These are phyloP conservation scores for Calycina herbarum DNA, from an alignment of 2,329 filamentous ascomycete species.

Conservation along the genomic window DNA sequence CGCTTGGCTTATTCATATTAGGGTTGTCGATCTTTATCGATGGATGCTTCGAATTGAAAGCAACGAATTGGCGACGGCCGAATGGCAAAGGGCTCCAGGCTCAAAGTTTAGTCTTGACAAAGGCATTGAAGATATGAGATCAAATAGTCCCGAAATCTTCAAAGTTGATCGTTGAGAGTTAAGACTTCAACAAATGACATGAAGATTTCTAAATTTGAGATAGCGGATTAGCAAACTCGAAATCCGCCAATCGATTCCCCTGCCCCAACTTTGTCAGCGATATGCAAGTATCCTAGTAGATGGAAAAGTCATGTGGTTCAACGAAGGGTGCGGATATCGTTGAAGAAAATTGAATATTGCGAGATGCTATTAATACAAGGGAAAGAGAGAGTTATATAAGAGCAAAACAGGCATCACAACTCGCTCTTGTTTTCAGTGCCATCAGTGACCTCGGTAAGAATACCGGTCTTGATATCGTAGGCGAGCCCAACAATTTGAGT, in stretches of 20 bases:
- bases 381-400: neutral
- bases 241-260: neutral
- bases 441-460: slow-evolving; percentile 19
- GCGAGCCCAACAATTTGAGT: slow-evolving; percentile 27
- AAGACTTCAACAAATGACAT: neutral
- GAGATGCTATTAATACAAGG: neutral
- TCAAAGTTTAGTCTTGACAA: neutral
- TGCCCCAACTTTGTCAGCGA: neutral
- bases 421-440: slow-evolving; percentile 15
- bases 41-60: neutral
- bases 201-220: neutral
- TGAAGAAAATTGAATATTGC: neutral
- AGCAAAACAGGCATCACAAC: slow-evolving; percentile 6
- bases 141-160: neutral
- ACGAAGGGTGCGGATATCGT: no score
- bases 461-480: slow-evolving; percentile 26
- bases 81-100: no score
- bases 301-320: no score
- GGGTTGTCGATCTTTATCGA: neutral
- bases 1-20: neutral
- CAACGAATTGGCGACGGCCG: no score
- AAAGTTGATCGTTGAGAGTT: neutral
- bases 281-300: neutral
- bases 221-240: neutral
- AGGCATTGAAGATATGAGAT: neutral